Evolutionary conservation across 2,329 filamentous ascomycete genomes (phyloP).

Genomic region (Paecilomyces sp.): DNA sequence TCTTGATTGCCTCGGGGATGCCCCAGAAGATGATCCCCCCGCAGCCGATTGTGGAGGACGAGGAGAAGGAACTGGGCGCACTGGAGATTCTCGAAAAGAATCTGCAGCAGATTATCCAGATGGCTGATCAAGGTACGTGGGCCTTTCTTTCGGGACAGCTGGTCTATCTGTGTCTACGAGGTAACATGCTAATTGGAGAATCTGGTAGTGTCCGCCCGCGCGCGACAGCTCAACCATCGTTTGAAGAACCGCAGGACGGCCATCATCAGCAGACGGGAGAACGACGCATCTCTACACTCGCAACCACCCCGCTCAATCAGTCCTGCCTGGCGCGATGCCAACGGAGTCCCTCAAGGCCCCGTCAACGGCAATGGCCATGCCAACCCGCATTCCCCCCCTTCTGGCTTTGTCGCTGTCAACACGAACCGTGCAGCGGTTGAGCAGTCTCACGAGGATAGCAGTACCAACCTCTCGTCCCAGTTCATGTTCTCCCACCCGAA

Average conservation of each 20-base stretch:
- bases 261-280: conserved; percentile 59
- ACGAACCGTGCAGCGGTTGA: conserved; percentile 37
- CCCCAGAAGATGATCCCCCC: conserved; percentile 75
- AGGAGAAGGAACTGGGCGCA: conserved; percentile 75
- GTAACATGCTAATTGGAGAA: not conserved
- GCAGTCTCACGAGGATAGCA: conserved; percentile 18
- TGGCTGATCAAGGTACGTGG: conserved; percentile 63
- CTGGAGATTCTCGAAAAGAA: conserved; percentile 78
- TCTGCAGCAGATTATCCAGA: conserved; percentile 67
- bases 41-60: conserved; percentile 76
- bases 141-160: too few species aligned
- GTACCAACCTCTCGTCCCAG: conserved; percentile 20
- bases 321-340: conserved; percentile 31
- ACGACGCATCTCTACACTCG: conserved; percentile 24
- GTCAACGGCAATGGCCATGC: conserved; percentile 21
- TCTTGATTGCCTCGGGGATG: conserved; percentile 74
- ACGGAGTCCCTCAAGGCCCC: conserved; percentile 16
- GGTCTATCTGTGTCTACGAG: not conserved
- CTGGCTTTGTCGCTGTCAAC: conserved; percentile 56
- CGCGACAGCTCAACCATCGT: conserved; percentile 73
- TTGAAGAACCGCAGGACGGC: conserved; percentile 67
- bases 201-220: conserved; percentile 54
- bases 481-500: conserved; percentile 36
- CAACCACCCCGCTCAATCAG: conserved; percentile 26
- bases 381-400: conserved; percentile 38